phyloP scores from a whole-genome alignment of 176 grass and related monocot species.

The bread wheat (Triticum aestivum) region IWGSC_CS_RefSeq_v2.1 NC_057813.1:215219001-215219500 shows the following conservation, averaged over 20 bases:
- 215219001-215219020: conserved; percentile 71
- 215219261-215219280: conserved; percentile 80
- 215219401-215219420: not conserved
- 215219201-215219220: conserved; percentile 2
- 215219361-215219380: not conserved
- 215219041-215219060: conserved; percentile 90
- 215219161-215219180: not conserved
- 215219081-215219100: conserved; percentile 78
- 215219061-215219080: conserved; percentile 93
- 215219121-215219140: not conserved
- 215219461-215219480: not conserved
- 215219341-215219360: not conserved
- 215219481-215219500: not conserved
- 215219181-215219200: not conserved
- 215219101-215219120: conserved; percentile 16
- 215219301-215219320: conserved; percentile 86
- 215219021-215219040: conserved; percentile 86
- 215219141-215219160: not conserved
- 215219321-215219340: conserved; percentile 58
- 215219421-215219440: not conserved
- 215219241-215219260: conserved; percentile 72
- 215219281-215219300: conserved; percentile 98
- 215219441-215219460: not conserved
- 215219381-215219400: not conserved
- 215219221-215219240: conserved; percentile 43